Percentiles rank a stretch among this genome's conserved stretches.
phyloP scores from a whole-genome alignment of 2,329 filamentous ascomycete genomes.

The Pezicula carpinea region DNA sequence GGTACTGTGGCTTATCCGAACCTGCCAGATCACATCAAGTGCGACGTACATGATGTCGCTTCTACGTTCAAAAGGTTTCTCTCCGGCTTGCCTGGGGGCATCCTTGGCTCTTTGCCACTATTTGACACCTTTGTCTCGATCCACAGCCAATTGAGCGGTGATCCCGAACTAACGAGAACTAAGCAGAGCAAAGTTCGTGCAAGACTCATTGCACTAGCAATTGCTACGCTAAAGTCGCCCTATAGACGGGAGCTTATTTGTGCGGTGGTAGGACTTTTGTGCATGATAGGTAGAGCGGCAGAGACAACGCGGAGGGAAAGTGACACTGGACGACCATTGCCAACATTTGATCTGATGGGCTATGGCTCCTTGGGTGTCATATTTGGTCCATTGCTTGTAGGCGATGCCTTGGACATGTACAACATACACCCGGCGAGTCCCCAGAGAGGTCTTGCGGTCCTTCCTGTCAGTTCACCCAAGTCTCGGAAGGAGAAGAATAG shows the following conservation, averaged over 20 bases:
- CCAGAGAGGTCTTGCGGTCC: constrained; percentile 20
- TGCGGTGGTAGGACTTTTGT: constrained; percentile 61
- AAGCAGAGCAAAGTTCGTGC: constrained; percentile 55
- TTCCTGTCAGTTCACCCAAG: constrained; percentile 33
- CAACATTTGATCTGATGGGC: constrained; percentile 57
- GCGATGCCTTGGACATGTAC: constrained; percentile 50
- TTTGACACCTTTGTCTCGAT: constrained; percentile 61
- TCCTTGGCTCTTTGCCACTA: constrained; percentile 56
- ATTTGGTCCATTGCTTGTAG: constrained; percentile 60
- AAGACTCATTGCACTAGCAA: constrained; percentile 59
- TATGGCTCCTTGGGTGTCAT: constrained; percentile 59
- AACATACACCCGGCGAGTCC: constrained; percentile 27
- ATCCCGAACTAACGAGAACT: constrained; percentile 46
- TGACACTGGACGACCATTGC: constrained; percentile 44
- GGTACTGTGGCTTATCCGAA: constrained; percentile 55
- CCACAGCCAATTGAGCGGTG: constrained; percentile 48
- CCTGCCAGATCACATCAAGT: constrained; percentile 55
- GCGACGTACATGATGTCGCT: constrained; percentile 59
- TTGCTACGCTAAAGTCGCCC: constrained; percentile 53
- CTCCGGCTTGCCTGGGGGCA: constrained; percentile 57
- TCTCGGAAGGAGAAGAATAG: constrained; percentile 37
- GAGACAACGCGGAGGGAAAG: constrained; percentile 50
- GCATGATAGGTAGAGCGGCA: constrained; percentile 53
- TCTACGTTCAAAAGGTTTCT: constrained; percentile 65
- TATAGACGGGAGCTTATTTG: constrained; percentile 61